Percentiles rank a stretch among this genome's conserved stretches.
Conservation (phyloP, 1,284 basidiomycete species). For the Papiliotrema laurentii region DNA sequence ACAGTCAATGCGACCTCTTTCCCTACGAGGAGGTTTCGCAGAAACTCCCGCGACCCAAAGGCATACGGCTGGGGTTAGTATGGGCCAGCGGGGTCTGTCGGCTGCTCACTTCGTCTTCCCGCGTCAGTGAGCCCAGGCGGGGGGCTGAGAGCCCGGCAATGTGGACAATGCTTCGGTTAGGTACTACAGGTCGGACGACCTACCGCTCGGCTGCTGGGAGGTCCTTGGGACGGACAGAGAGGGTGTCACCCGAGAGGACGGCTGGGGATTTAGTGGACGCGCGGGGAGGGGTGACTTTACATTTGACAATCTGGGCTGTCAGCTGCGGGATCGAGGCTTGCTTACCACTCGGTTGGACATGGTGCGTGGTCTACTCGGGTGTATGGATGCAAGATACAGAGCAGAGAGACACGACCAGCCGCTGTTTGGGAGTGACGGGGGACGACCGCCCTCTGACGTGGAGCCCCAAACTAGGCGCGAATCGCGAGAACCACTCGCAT, state of each 20-base stretch:
- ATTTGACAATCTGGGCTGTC: constrained; percentile 43
- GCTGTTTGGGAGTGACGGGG: too few relatives aligned
- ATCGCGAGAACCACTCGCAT: too few relatives aligned
- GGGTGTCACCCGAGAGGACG: constrained; percentile 81
- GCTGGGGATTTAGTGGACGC: constrained; percentile 51
- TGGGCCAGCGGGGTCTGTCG: neutral
- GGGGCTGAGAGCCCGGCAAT: constrained; percentile 79
- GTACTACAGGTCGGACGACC: too few relatives aligned
- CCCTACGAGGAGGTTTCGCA: constrained; percentile 77
- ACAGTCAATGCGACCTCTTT: constrained; percentile 60
- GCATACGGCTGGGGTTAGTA: constrained; percentile 65
- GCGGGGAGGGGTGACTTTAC: constrained; percentile 18
- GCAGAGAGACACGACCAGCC: too few relatives aligned
- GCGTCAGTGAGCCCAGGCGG: constrained; percentile 67
- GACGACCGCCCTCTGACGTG: too few relatives aligned
- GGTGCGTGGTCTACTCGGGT: too few relatives aligned
- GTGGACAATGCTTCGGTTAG: constrained; percentile 73
- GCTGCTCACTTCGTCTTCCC: constrained; percentile 74
- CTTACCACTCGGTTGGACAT: constrained; percentile 47
- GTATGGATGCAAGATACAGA: too few relatives aligned
- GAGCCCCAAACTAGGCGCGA: too few relatives aligned
- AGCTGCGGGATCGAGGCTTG: constrained; percentile 6
- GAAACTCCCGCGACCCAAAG: constrained; percentile 87
- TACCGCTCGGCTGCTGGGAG: constrained; percentile 76
- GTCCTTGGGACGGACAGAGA: constrained; percentile 67